Conservation (phyloP, 371 early-diverging fungal genomes). For the Mortierella sp. region DNA sequence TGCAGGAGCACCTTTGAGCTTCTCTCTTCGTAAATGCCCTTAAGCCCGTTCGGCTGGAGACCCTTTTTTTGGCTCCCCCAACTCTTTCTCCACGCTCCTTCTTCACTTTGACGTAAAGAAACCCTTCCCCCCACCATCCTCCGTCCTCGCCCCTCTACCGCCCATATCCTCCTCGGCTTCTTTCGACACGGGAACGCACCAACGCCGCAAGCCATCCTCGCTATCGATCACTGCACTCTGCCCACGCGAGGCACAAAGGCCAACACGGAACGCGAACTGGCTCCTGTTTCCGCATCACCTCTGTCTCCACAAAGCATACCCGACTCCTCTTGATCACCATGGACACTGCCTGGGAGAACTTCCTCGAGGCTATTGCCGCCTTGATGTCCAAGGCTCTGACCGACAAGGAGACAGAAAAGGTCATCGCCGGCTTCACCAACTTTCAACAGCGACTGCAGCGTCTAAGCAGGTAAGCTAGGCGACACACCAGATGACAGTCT, state of each 20-base stretch:
- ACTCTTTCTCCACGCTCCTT: background rate
- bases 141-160: background rate
- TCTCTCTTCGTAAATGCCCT: too few relatives aligned
- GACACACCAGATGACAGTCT: too few relatives aligned
- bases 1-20: too few relatives aligned
- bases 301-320: background rate
- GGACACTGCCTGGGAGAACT: constrained; percentile 70
- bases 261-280: too few relatives aligned
- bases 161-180: background rate
- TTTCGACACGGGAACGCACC: too few relatives aligned
- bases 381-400: constrained; percentile 81
- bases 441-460: constrained; percentile 78
- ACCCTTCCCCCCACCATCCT: background rate
- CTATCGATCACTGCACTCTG: background rate
- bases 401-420: constrained; percentile 82
- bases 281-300: background rate
- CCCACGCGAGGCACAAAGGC: background rate
- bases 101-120: too few relatives aligned
- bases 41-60: too few relatives aligned
- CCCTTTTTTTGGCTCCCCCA: too few relatives aligned
- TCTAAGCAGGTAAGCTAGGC: constrained; percentile 65
- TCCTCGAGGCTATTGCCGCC: constrained; percentile 81
- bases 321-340: constrained; percentile 13
- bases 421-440: constrained; percentile 71
- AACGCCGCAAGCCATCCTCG: background rate